Evolutionary conservation across 768 basidiomycete genomes (phyloP).

Genomic region (Agaricus subrufescens): DNA sequence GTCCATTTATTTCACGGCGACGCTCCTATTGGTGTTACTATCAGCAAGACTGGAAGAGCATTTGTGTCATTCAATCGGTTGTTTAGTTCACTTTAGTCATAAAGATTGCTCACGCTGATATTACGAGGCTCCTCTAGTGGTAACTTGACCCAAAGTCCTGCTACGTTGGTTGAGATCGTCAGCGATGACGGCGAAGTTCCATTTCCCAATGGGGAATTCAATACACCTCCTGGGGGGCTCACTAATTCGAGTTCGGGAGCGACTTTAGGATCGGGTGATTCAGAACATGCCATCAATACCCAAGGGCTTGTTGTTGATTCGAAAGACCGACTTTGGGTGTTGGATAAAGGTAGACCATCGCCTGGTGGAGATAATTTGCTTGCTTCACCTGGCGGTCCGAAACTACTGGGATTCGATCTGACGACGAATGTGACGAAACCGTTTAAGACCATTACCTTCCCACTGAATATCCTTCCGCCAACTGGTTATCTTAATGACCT

Average conservation of each 20-base stretch:
- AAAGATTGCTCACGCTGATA: not conserved
- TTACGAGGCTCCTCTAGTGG: conserved; percentile 2
- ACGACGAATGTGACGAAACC: conserved; percentile 8
- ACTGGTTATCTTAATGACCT: conserved; percentile 16
- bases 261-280: conserved; percentile 11
- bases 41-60: conserved; percentile 7
- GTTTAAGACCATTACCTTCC: conserved; percentile 15
- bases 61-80: conserved; percentile 15
- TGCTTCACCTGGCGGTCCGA: conserved; percentile 12
- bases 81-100: too few relatives aligned
- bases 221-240: conserved; percentile 12
- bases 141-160: conserved; percentile 6
- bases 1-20: conserved; percentile 16
- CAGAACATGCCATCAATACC: conserved; percentile 14
- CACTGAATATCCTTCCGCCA: conserved; percentile 11
- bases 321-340: conserved; percentile 13
- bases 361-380: conserved; percentile 10
- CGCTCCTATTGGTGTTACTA: conserved; percentile 23
- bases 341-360: conserved; percentile 12
- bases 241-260: conserved; percentile 9
- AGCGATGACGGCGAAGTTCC: conserved; percentile 8
- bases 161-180: conserved; percentile 13
- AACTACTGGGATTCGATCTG: conserved; percentile 14
- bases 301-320: conserved; percentile 12
- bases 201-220: conserved; percentile 12